Conservation (phyloP, 768 basidiomycete genomes). For the Suillus bovinus region DNA sequence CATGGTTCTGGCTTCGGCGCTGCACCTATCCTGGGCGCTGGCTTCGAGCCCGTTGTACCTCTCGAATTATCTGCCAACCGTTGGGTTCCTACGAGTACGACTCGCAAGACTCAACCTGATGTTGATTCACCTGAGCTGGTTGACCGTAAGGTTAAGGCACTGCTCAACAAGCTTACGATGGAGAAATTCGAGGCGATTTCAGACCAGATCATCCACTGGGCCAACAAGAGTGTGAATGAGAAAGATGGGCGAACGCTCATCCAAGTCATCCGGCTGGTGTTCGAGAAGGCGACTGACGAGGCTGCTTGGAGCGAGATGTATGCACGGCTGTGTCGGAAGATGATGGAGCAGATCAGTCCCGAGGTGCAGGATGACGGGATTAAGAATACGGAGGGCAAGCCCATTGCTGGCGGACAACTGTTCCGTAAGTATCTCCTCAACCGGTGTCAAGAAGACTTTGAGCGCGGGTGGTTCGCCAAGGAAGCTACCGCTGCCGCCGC, state of each 20-base stretch:
- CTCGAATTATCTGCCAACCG: conserved; percentile 79
- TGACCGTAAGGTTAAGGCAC: conserved; percentile 87
- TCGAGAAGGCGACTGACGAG: conserved; percentile 97
- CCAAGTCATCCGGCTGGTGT: conserved; percentile 93
- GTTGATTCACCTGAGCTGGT: conserved; percentile 80
- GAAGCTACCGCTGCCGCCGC: conserved; percentile 62
- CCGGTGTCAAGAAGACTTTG: conserved; percentile 97
- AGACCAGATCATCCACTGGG: conserved; percentile 92
- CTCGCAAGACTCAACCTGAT: conserved; percentile 49
- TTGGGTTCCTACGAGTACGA: conserved; percentile 59
- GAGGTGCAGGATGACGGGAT: conserved; percentile 90
- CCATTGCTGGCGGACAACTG: conserved; percentile 89
- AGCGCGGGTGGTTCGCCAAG: conserved; percentile 91
- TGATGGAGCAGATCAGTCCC: conserved; percentile 91
- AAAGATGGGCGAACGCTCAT: conserved; percentile 93
- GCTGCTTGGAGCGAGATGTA: conserved; percentile 98
- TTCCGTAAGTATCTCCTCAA: conserved; percentile 98
- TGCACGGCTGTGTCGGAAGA: conserved; percentile 89
- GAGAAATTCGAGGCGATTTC: conserved; percentile 97
- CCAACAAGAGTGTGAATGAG: conserved; percentile 91
- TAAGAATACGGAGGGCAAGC: conserved; percentile 76
- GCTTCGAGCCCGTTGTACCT: conserved; percentile 72
- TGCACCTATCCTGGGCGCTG: conserved; percentile 28
- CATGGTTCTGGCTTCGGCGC: conserved; percentile 38
- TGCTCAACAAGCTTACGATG: conserved; percentile 96